Conservation (phyloP, 441 rosid species). For the Rhodomyrtus psidioides region DNA sequence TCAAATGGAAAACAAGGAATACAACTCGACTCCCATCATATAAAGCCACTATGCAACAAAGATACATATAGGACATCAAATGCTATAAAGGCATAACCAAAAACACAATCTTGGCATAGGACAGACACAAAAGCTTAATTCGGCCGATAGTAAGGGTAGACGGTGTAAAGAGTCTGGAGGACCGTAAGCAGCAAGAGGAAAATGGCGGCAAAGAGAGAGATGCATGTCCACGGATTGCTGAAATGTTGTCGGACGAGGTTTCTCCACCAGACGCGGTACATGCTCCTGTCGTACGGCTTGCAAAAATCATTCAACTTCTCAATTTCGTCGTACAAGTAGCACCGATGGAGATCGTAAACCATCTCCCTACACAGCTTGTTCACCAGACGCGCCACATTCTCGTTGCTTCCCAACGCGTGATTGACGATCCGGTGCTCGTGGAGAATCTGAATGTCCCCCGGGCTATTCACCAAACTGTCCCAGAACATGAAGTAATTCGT, state of each 20-base stretch:
- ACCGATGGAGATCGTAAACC: not conserved
- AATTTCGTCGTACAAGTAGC: conserved; percentile 3
- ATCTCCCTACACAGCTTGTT: not conserved
- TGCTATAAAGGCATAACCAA: not conserved
- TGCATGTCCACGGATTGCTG: conserved; percentile 8
- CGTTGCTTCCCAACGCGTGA: not conserved
- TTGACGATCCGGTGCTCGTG: not conserved
- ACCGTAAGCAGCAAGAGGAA: not conserved
- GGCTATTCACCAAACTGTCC: conserved; percentile 2
- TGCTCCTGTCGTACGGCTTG: not conserved
- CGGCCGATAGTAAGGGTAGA: not conserved
- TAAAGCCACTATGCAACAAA: not conserved
- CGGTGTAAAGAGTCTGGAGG: not conserved
- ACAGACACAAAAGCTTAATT: not conserved
- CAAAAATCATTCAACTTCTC: not conserved
- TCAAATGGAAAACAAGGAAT: no score
- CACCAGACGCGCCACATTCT: not conserved
- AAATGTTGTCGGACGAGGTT: not conserved
- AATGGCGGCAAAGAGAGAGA: conserved; percentile 6
- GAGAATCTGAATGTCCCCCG: not conserved
- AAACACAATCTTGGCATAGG: not conserved
- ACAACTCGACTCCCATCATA: no score
- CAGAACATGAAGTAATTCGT: conserved; percentile 11
- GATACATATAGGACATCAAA: not conserved
- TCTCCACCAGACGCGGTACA: not conserved